Percentiles rank a stretch among this genome's conserved stretches.
These are phyloP conservation scores for Coemansia sp. DNA, from an alignment of 192 early-diverging fungal genomes.

Conservation along the genomic window DNA sequence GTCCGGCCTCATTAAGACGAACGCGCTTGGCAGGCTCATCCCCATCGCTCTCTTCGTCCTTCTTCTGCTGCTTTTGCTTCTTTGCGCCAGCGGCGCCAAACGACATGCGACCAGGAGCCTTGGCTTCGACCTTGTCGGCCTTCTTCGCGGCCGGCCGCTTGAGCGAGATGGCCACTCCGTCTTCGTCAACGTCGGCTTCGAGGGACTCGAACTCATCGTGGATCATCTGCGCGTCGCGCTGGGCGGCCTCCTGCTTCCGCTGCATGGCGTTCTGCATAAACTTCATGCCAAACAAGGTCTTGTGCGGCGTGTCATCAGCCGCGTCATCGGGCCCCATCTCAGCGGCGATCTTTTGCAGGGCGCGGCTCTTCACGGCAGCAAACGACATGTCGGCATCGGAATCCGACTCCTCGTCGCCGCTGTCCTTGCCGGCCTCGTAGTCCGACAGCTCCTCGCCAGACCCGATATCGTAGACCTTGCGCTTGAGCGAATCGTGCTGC, in stretches of 20 bases:
- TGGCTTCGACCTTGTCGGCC: not conserved
- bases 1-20: conserved; percentile 55
- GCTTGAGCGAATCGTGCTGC: conserved; percentile 71
- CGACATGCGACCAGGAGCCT: conserved; percentile 41
- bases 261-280: conserved; percentile 92
- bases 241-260: conserved; percentile 54
- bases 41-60: conserved; percentile 21
- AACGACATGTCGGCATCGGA: conserved; percentile 32
- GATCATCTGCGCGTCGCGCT: conserved; percentile 39
- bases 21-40: conserved; percentile 41
- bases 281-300: conserved; percentile 94
- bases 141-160: conserved; percentile 5
- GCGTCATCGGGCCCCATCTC: conserved; percentile 24
- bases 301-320: conserved; percentile 56
- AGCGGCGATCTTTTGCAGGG: conserved; percentile 10
- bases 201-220: conserved; percentile 42
- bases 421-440: conserved; percentile 50
- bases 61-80: conserved; percentile 1
- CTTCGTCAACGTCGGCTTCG: conserved; percentile 35
- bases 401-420: conserved; percentile 29
- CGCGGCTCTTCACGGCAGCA: conserved; percentile 6
- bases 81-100: conserved; percentile 35
- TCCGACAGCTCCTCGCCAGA: conserved; percentile 58
- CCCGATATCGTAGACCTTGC: conserved; percentile 74
- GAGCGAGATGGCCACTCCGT: conserved; percentile 17